phyloP scores from a whole-genome alignment of 345 rosid genomes.

The Pistacia integerrima region DNA sequence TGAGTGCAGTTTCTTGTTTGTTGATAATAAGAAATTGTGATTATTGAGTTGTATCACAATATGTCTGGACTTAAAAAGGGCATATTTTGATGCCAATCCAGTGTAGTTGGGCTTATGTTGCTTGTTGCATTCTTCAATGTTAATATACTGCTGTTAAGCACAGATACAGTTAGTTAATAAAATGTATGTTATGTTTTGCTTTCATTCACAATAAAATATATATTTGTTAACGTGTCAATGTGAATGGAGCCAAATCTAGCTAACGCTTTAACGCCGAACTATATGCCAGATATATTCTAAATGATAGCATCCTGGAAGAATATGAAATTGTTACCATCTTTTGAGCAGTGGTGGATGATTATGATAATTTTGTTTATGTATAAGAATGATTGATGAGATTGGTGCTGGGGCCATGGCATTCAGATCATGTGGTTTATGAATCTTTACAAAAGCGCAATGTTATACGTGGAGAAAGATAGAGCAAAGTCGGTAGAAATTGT shows the following conservation, averaged over 20 bases:
- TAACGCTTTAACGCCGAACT: no score
- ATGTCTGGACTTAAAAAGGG: no score
- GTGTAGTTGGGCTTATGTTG: neutral
- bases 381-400: constrained; percentile 3
- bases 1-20: neutral
- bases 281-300: neutral
- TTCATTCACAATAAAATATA: no score
- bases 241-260: no score
- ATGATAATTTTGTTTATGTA: neutral
- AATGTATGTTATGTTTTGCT: no score
- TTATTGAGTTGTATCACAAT: neutral
- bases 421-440: constrained; percentile 2
- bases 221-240: no score
- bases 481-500: constrained; percentile 1
- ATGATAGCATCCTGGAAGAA: neutral
- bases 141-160: no score
- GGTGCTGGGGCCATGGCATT: constrained; percentile 1
- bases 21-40: neutral
- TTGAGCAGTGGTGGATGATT: neutral
- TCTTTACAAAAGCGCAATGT: constrained; percentile 25
- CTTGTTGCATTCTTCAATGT: no score
- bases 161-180: no score
- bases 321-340: neutral
- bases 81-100: neutral
- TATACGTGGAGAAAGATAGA: neutral